Base-by-base conservation (phyloP, 2,329 filamentous ascomycete genomes). In the Fusarium sp. region DNA sequence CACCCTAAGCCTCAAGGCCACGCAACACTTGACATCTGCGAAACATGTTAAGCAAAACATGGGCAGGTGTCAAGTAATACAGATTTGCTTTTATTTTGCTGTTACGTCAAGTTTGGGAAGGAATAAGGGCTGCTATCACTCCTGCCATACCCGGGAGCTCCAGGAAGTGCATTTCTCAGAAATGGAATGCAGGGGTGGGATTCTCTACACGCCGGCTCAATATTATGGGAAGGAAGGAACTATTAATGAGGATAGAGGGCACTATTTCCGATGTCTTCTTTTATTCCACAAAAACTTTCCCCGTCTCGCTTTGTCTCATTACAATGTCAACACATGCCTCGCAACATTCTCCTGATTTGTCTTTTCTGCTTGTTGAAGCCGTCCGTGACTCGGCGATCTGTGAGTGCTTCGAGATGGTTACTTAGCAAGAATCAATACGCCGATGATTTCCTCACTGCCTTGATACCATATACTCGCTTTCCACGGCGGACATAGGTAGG, bases 271-370 rank as follows among this genome's bases (percentile, higher is more conserved):
- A 41, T 65, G 52, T 57, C 44, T 65, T 41, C 40, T 12, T 30
- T 32, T 43, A 27, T 48, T 58, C 59, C 24, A 55, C 29, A 34
- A 38, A 43, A 52, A 44, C 10, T 25, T 25, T 55, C 27, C 43
- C 34, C 8, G 56, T 46, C 38, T 44, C 53, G 47, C 40, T 47
- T 58, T 68, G 62, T 72, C 58, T 66, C 52, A 58, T 62, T 40
- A 10, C 27, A 24, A 54, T 29, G 15, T 51, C 32, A 62, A 34
- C 22, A 45, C 25, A 32, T 41, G 24, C 46, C 65, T 71, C 69
- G 69, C 69, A 72, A 69, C 41, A 12, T 45, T 57, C 41, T 29
- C 68, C 65, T 20, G 16, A 47, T 56, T 57, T 32, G 58, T 34
- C 6, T n/a, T 24, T 18, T 44, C n/a, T 44, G 22, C 13, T 22